Evolutionary conservation across 176 grass and related monocot species (phyloP), one percentile per base, ranked within the genome.

Genomic region (Elymus sibiricus): DNA sequence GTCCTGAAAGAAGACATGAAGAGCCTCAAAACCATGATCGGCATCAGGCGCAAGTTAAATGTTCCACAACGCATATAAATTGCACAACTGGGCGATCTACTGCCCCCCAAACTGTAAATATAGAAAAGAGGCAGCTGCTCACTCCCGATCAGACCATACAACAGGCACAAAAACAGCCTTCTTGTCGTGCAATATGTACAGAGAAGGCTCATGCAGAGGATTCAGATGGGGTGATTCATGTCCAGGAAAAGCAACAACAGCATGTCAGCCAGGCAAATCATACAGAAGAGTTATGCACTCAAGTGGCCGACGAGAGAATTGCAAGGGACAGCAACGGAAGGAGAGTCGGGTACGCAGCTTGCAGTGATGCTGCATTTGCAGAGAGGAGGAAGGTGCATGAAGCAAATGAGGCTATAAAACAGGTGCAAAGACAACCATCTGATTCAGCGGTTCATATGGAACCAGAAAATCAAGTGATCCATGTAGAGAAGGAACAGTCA

Each of bases 221-320:
- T 84, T 75, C 56, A 88, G 82, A 73, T 72, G 49, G 42, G 67
- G 43, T 16, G 77, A 74, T 74, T 84, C 66, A 65, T 79, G 81
- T 79, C 61, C 65, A 84, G 24, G 76, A 84, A 73, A 89, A 65
- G 43, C 55, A 79, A 73, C 67, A 64, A 34, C 37, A 56, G 37
- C 15, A 44, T 85, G 21, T 43, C 24, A 76, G 75, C 31, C 42
- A 75, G n/a, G 34, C 5, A 65, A 75, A 58, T 62, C 44, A 44
- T 35, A 80, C 13, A 65, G 76, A 84, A 80, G 68, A 43, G 1
- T 11, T 27, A 34, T 34, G 38, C n/a, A 17, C 29, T 75, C 69
- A 26, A 68, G 26, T 74, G 26, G 34, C 15, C 11, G 16, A 35
- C 37, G 60, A 81, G 46, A 76, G 62, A 65, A 55, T 74, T 79